A percentile compares a stretch with the other conserved stretches of the same genome.
phyloP scores from a whole-genome alignment of 176 grass and related monocot genomes.

The Ensete glaucum region DNA sequence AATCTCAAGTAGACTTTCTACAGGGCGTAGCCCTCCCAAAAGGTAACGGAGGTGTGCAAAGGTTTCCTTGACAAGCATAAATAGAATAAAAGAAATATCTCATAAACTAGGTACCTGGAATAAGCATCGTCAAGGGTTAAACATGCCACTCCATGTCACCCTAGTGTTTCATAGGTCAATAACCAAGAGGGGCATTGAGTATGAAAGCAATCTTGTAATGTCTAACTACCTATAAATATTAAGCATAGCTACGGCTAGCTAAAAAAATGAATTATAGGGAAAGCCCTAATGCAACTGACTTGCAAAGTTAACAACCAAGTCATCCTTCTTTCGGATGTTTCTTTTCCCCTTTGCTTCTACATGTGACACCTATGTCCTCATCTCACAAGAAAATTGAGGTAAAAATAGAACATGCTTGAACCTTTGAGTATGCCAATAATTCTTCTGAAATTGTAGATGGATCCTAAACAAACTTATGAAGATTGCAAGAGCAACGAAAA shows the following conservation, averaged over 20 bases:
- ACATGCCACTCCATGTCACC: no score
- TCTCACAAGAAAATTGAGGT: neutral
- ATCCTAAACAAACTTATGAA: neutral
- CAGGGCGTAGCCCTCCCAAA: slow-evolving; percentile 7
- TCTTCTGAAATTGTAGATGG: neutral
- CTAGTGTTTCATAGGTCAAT: no score
- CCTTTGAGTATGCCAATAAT: neutral
- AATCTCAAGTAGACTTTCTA: slow-evolving; percentile 5
- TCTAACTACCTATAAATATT: neutral
- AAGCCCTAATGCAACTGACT: neutral
- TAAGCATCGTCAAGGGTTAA: neutral
- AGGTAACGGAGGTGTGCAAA: slow-evolving; percentile 16
- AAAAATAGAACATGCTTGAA: neutral
- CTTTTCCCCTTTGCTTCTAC: neutral
- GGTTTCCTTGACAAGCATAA: neutral
- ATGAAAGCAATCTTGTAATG: neutral
- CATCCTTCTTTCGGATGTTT: neutral
- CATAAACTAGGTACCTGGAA: neutral
- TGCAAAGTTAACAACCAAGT: neutral
- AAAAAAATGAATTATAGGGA: neutral
- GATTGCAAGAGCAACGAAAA: neutral
- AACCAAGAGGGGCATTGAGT: no score
- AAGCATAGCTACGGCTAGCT: neutral
- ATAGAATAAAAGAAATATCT: neutral
- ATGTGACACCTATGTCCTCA: neutral